Evolutionary conservation across 768 basidiomycete genomes (phyloP).

Genomic region (Suillus spraguei): DNA sequence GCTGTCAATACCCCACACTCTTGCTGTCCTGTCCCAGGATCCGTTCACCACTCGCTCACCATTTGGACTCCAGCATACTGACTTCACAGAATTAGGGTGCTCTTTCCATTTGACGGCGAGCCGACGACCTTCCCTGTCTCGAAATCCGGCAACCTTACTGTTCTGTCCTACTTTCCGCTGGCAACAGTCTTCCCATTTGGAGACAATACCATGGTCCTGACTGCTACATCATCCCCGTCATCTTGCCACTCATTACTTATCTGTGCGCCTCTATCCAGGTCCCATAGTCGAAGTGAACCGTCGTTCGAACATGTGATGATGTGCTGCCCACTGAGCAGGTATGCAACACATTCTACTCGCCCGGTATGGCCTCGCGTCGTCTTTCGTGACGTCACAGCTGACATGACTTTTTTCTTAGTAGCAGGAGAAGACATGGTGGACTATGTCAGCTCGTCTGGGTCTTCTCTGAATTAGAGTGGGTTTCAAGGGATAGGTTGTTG

Average conservation of each 20-base stretch:
- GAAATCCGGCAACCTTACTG: background rate
- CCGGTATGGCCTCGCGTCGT: too few species aligned
- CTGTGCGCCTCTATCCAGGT: too few species aligned
- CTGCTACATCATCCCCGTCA: too few species aligned
- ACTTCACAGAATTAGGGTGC: background rate
- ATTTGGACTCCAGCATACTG: background rate
- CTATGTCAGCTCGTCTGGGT: background rate
- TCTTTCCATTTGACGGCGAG: background rate
- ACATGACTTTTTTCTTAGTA: background rate
- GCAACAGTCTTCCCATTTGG: conserved; percentile 1
- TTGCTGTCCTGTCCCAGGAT: background rate
- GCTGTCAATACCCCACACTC: background rate
- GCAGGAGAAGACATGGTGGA: background rate
- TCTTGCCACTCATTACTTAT: too few species aligned
- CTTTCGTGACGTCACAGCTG: background rate
- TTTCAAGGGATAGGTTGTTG: background rate
- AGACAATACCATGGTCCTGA: background rate
- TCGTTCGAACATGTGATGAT: too few species aligned
- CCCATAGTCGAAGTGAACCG: too few species aligned
- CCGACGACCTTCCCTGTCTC: conserved; percentile 1
- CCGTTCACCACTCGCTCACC: too few species aligned
- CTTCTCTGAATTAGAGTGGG: background rate
- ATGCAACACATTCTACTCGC: too few species aligned
- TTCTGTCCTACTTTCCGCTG: conserved; percentile 11
- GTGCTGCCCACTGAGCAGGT: too few species aligned